These are phyloP conservation scores for Panicum miliaceum DNA, from an alignment of 176 grass and related monocot genomes.

Conservation along the genomic window DNA sequence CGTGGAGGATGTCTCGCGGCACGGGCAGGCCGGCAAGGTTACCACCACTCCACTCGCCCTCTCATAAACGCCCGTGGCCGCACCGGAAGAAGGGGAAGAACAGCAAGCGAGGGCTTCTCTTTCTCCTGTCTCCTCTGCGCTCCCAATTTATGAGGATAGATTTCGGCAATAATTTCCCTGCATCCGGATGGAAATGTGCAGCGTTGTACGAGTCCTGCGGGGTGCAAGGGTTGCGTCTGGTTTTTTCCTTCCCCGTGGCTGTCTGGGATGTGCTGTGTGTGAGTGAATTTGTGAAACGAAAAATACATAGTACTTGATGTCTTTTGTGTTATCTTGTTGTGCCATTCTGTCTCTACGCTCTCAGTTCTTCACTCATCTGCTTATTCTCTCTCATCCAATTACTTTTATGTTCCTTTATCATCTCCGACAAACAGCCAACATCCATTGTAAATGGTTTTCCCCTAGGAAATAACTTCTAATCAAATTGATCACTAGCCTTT, in stretches of 20 bases:
- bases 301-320: no score
- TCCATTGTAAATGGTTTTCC: no score
- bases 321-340: no score
- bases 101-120: no score
- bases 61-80: slow-evolving; percentile 9
- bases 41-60: background rate
- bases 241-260: background rate
- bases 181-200: slow-evolving; percentile 13
- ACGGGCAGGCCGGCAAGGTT: background rate
- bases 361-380: no score
- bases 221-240: background rate
- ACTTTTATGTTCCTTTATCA: no score
- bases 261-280: background rate
- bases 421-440: no score
- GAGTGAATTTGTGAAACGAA: background rate
- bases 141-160: slow-evolving; percentile 37
- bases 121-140: no score
- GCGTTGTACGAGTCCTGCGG: background rate
- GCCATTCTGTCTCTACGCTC: no score
- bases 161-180: slow-evolving; percentile 14
- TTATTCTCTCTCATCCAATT: no score
- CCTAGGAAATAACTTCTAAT: no score
- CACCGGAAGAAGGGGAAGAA: background rate
- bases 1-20: slow-evolving; percentile 21
- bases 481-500: no score